Evolutionary conservation across 2,329 filamentous ascomycete species (phyloP), one percentile per base, ranked within the genome.

Genomic region (Pseudogymnoascus sp.): DNA sequence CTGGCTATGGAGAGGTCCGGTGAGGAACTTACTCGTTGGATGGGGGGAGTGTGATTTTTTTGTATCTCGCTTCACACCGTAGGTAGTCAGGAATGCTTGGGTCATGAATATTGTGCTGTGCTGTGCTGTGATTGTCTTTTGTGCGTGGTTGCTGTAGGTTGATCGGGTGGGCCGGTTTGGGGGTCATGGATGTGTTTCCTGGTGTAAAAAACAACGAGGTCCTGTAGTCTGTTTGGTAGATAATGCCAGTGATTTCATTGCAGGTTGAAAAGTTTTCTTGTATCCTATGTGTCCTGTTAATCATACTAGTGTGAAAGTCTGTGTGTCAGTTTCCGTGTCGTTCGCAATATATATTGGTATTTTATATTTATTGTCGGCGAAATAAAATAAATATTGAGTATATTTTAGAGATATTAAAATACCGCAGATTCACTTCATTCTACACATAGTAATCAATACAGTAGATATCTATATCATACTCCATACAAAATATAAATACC

Each of bases 31-130:
- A 33, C 19, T 55, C 45, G 45, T 55, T 55, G 45, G 45, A 55
- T 55, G 45, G 45, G 23, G 45, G 25, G 25, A n/a, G 45, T 19
- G 45, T 55, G 45, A 33, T 55, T n/a, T 55, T 52, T 55, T 55
- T 55, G 25, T 55, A 55, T 55, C 25, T 30, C 45, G 16, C 45
- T 55, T 33, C 45, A 33, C 45, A 55, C 45, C 45, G 45, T 55
- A 55, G 45, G 19, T 55, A 55, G 45, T 55, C 45, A 33, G 45
- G 25, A 55, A 55, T 55, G 45, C 45, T 55, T 55, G 25, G 45
- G 25, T 55, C 45, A 55, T 55, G 45, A 19, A 19, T 33, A 12
- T 55, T 55, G 25, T 55, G 45, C 14, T 19, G n/a, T 55, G 45
- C 14, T 12, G n/a, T 12, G n/a, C n/a, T 4, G 41, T 25, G 42